phyloP scores from a whole-genome alignment of 352 stramenopile species.

The Plasmopara muralis region DNA sequence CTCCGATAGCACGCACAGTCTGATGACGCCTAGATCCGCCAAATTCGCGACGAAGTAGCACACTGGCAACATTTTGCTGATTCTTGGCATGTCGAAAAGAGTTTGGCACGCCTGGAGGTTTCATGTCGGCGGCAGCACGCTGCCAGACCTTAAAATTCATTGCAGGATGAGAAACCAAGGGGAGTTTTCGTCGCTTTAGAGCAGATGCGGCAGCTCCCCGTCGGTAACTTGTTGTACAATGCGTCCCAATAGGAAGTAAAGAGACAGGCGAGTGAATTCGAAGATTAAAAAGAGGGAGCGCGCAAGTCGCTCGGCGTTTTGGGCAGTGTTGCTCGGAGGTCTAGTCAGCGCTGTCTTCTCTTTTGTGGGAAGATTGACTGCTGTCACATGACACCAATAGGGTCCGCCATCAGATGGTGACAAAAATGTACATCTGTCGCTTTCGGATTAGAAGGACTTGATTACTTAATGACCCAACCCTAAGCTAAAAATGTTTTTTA shows the following conservation, averaged over 20 bases:
- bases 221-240: conserved; percentile 5
- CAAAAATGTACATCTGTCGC: conserved; percentile 4
- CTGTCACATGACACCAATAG: conserved; percentile 10
- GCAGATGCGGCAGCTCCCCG: conserved; percentile 3
- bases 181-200: conserved; percentile 11
- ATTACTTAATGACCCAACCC: too few species aligned
- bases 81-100: conserved; percentile 62
- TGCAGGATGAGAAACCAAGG: conserved; percentile 1
- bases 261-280: conserved; percentile 5
- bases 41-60: conserved; percentile 57
- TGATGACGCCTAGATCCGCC: conserved; percentile 36
- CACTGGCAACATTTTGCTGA: conserved; percentile 60
- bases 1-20: conserved; percentile 32
- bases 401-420: conserved; percentile 10
- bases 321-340: conserved; percentile 6
- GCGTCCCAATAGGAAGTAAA: conserved; percentile 1
- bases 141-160: conserved; percentile 63
- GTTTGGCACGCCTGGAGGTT: conserved; percentile 64
- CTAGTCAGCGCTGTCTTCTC: conserved; percentile 9
- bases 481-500: too few species aligned
- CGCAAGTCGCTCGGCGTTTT: conserved; percentile 8
- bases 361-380: conserved; percentile 16
- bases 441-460: too few species aligned
- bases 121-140: conserved; percentile 57
- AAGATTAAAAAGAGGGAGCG: background rate